phyloP scores from a whole-genome alignment of 805 yeast species.

The Candida caryicola region DNA sequence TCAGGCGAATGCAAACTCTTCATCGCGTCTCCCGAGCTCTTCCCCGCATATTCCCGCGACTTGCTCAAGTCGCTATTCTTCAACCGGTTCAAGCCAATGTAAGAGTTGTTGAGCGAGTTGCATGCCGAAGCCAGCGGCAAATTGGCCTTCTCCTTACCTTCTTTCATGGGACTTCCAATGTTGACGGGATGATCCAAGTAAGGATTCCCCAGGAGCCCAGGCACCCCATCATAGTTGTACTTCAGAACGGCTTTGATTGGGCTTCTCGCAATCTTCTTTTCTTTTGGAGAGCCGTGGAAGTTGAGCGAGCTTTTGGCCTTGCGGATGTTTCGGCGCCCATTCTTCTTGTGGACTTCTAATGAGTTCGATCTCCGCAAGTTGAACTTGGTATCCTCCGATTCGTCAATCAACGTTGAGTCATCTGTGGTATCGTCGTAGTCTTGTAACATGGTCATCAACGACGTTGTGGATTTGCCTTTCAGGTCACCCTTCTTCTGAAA shows the following conservation, averaged over 20 bases:
- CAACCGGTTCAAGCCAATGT: constrained; percentile 36
- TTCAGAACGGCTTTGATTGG: constrained; percentile 8
- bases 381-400: constrained; percentile 3
- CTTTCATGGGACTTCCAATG: constrained; percentile 1
- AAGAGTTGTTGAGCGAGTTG: constrained; percentile 32
- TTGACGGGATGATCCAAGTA: constrained; percentile 17
- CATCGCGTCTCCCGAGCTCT: constrained; percentile 13
- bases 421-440: constrained; percentile 7
- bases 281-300: constrained; percentile 15
- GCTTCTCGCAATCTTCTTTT: neutral
- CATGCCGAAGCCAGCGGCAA: constrained; percentile 30
- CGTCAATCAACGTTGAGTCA: constrained; percentile 14
- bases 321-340: constrained; percentile 14
- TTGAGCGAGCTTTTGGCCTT: constrained; percentile 38
- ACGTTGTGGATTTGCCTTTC: constrained; percentile 22
- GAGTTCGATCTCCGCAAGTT: constrained; percentile 2
- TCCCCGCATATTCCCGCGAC: neutral
- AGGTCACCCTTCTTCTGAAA: constrained; percentile 4
- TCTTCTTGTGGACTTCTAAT: constrained; percentile 1
- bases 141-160: constrained; percentile 24
- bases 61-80: constrained; percentile 23
- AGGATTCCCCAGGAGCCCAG: constrained; percentile 21
- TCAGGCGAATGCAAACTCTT: constrained; percentile 26
- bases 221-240: constrained; percentile 22
- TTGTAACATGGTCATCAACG: constrained; percentile 11